Evolutionary conservation across 2,329 filamentous ascomycete species (phyloP), one percentile per base, ranked within the genome.

Genomic region (Chrysoporthe deuterocubensis): DNA sequence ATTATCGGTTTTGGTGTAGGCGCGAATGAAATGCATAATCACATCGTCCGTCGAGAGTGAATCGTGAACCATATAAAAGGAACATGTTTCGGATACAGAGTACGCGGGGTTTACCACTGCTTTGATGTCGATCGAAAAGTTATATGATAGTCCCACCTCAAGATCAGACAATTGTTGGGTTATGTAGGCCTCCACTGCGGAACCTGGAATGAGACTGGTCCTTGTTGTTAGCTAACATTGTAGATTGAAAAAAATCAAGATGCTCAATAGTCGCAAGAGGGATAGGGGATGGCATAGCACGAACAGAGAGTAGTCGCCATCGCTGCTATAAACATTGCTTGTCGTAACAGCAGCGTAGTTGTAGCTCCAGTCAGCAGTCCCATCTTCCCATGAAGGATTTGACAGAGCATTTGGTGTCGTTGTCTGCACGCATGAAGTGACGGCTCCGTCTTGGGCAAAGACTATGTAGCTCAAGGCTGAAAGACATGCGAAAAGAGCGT

Each of bases 321-420:
- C 58, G n/a, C 3, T 14, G n/a, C 40, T 43, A 16, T 61, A 61
- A 32, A 42, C 58, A 44, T 46, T 26, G 7, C 16, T 61, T n/a
- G 58, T 61, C 2, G 37, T 26, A 26, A 18, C 16, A 21, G 8
- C 26, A 4, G 42, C 8, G 42, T 4, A 5, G 16, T n/a, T 9
- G 32, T 61, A 61, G n/a, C 0, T 44, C 58, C 58, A 61, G 42
- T 8, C 58, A 8, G 58, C 7, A 4, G 37, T 61, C 2, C 37
- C 58, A 21, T 61, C 58, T 44, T 61, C 58, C 58, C 58, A 61
- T n/a, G 58, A 61, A 14, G 58, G 58, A 32, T 61, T 61, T 9
- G 58, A 9, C 3, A 61, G 34, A 26, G 42, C 58, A 61, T 61
- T 61, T 3, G 18, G 18, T 6, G 13, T 4, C 42, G 58, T 32